Base-by-base conservation (phyloP, 352 stramenopile genomes). In the Phytopythium litorale region DNA sequence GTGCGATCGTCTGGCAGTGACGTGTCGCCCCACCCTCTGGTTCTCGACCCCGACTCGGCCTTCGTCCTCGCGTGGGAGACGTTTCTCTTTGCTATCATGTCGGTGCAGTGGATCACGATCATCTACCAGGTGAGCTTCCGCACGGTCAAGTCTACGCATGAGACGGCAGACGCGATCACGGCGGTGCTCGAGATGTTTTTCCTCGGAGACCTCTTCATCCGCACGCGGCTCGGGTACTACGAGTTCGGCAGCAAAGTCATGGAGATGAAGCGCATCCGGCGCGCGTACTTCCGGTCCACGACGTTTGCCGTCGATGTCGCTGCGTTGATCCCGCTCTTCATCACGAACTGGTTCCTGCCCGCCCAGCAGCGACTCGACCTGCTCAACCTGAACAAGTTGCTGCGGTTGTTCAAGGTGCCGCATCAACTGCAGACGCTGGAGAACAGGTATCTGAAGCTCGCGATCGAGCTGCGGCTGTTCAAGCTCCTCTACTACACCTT, bases 401-500 rank as follows among this genome's bases (percentile, higher is more conserved):
- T 80, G 8, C 69, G 76, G 11, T 51, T 83, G 3, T 65, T 83
- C 12, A 86, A 86, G 58, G 73, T 86, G 21, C 73, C 76, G 13
- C 60, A 46, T 0, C 76, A 83, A 58, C 50, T 86, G 11, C 65
- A 65, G 9, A 64, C 70, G 15, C 60, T 86, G 12, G 73, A 86
- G 49, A 72, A 75, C 62, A 71, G 73, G 13, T 81, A 76, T 45
- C 54, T 83, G 30, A 81, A 71, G 38, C 65, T 71, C 15, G 72
- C 68, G 12, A 78, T 73, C 18, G 73, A 86, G 28, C 56, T 86
- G 12, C 64, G 77, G 0, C 40, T 84, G 13, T 81, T 80, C 64
- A 86, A 86, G 70, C 67, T 86, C 1, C 40, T 83, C 16, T 86
- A 83, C 62, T 83, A 86, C 60, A 77, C 73, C 8, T 81, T 81